Evolutionary conservation across 2,329 filamentous ascomycete species (phyloP), one percentile per base, ranked within the genome.

Genomic region (Hirsutella thompsonii): DNA sequence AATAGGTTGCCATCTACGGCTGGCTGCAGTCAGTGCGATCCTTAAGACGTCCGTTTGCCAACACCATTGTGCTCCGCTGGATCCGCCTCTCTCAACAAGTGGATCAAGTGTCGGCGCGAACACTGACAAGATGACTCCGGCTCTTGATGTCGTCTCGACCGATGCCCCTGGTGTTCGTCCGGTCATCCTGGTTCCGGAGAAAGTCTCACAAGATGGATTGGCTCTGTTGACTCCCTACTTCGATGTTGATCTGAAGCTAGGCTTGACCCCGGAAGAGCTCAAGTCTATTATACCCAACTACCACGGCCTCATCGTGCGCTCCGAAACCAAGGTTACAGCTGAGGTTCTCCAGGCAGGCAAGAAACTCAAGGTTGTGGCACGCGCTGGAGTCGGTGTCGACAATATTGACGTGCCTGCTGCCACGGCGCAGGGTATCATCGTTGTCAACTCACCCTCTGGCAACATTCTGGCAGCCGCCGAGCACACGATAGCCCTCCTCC

Each of bases 401-500:
- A 89, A 90, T 61, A 84, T 92, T 38, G 72, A 90, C 54, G 79
- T 90, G 0, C 67, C 76, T 28, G 74, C 77, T 8, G 84, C 84
- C 3, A 90, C 83, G 0, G 68, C 72, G 32, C 68, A 78, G 41
- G 85, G 85, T 18, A 79, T 90, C 44, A 79, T 89, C 39, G 84
- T 92, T 2, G 79, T 90, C 42, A 92, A 90, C 58, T 82, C 76
- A 20, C 84, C 85, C 0, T 74, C 76, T 16, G 85, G 85, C 2
- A 92, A 92, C 55, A 87, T 89, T 49, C 75, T 82, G 43, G 84
- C 85, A 0, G 85, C 84, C 0, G 83, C 83, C 0, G 83, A 88
- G 55, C 83, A 88, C 52, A 87, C 83, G 0, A 72, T 89, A 40
- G 79, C 79, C 40, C 66, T 92, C 34, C 66, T 90, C 42, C 75